Conservation (phyloP, 371 early-diverging fungal genomes). For the Mucor indicus region DNA sequence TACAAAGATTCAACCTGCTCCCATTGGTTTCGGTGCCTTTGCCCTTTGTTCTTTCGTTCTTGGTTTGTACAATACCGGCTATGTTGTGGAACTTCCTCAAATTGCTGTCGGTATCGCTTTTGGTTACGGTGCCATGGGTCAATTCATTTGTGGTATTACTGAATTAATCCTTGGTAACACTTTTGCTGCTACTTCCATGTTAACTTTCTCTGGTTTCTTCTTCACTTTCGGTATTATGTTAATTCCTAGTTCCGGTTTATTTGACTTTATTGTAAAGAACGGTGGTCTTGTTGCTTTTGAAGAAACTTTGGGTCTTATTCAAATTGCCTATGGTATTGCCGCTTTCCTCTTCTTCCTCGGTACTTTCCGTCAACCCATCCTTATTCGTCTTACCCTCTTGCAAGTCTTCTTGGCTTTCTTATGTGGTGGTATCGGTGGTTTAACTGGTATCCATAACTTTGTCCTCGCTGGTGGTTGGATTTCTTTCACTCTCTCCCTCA, state of each 20-base stretch:
- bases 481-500: slow-evolving; percentile 29
- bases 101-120: slow-evolving; percentile 35
- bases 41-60: slow-evolving; percentile 33
- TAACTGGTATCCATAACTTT: slow-evolving; percentile 11
- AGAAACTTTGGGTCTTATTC: slow-evolving; percentile 27
- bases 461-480: slow-evolving; percentile 34
- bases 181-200: slow-evolving; percentile 37
- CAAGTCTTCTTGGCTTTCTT: slow-evolving; percentile 41
- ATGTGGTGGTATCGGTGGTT: slow-evolving; percentile 28
- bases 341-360: slow-evolving; percentile 36
- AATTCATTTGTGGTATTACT: slow-evolving; percentile 32
- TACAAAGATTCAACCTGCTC: slow-evolving; percentile 24
- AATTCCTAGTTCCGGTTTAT: slow-evolving; percentile 29
- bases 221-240: slow-evolving; percentile 41
- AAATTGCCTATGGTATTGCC: slow-evolving; percentile 31
- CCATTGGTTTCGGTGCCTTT: slow-evolving; percentile 40
- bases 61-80: slow-evolving; percentile 30
- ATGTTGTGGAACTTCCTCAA: slow-evolving; percentile 27
- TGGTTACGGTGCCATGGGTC: slow-evolving; percentile 37
- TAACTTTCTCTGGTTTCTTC: slow-evolving; percentile 40
- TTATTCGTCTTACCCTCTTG: slow-evolving; percentile 29
- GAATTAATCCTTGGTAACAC: slow-evolving; percentile 33
- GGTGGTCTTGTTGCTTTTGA: slow-evolving; percentile 25
- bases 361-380: slow-evolving; percentile 32
- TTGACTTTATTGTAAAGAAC: slow-evolving; percentile 12